Conservation (phyloP, 1,139 yeast species). For the Pichia kudriavzevii region DNA sequence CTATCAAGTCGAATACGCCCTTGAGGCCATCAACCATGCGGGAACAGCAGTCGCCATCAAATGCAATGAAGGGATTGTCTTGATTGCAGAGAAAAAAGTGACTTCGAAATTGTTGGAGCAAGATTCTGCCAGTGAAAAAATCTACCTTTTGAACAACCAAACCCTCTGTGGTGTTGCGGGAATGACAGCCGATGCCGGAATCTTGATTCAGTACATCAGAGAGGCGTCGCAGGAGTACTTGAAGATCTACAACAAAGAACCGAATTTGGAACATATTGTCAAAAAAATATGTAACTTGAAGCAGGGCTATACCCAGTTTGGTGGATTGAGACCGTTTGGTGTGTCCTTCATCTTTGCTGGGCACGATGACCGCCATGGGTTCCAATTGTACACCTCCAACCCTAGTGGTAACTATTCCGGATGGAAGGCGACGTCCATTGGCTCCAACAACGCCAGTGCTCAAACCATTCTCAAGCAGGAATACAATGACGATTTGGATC, state of each 20-base stretch:
- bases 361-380: conserved; percentile 81
- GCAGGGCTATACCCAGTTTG: conserved; percentile 98
- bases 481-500: conserved; percentile 70
- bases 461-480: conserved; percentile 94
- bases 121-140: conserved; percentile 88
- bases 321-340: conserved; percentile 97
- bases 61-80: conserved; percentile 86
- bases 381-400: conserved; percentile 89
- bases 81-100: conserved; percentile 94
- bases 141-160: conserved; percentile 67
- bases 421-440: conserved; percentile 97
- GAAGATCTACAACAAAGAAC: conserved; percentile 80
- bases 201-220: conserved; percentile 84
- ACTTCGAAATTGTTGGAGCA: conserved; percentile 88
- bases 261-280: conserved; percentile 86
- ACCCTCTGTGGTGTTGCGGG: conserved; percentile 91
- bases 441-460: conserved; percentile 94
- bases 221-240: conserved; percentile 76
- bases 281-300: conserved; percentile 86
- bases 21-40: conserved; percentile 95
- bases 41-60: conserved; percentile 96
- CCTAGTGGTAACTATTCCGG: conserved; percentile 98
- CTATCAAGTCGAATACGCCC: conserved; percentile 94
- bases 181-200: conserved; percentile 94
- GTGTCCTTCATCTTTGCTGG: conserved; percentile 96